phyloP scores from a whole-genome alignment of 176 grass and related monocot species.

The Aegilops longissima region DNA sequence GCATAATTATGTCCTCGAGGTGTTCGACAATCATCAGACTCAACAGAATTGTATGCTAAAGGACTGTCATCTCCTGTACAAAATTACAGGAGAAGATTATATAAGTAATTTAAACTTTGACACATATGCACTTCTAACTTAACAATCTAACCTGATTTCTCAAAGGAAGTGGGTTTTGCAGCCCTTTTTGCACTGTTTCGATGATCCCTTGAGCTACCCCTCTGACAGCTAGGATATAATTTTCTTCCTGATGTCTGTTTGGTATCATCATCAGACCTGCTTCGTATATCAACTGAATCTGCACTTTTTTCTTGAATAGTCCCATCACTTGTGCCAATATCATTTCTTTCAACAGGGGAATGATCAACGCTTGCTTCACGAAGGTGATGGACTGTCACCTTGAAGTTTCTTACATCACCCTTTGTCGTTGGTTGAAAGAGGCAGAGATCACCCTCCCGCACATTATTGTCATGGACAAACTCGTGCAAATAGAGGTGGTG shows the following conservation, averaged over 20 bases:
- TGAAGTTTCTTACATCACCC: background rate
- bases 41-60: background rate
- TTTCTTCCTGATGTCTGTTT: background rate
- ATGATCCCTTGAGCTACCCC: background rate
- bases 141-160: background rate
- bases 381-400: background rate
- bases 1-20: background rate
- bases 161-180: background rate
- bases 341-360: background rate
- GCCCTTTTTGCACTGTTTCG: background rate
- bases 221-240: background rate
- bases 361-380: background rate
- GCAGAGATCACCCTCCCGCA: background rate
- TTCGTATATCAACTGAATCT: conserved; percentile 4
- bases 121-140: background rate
- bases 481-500: background rate
- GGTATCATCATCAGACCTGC: background rate
- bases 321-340: background rate
- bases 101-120: background rate
- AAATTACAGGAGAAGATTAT: background rate
- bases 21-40: background rate
- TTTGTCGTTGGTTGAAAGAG: conserved; percentile 2
- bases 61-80: background rate
- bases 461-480: background rate
- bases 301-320: background rate